Base-by-base conservation (phyloP, 306 rosid genomes). In the Cyamopsis tetragonoloba region DNA sequence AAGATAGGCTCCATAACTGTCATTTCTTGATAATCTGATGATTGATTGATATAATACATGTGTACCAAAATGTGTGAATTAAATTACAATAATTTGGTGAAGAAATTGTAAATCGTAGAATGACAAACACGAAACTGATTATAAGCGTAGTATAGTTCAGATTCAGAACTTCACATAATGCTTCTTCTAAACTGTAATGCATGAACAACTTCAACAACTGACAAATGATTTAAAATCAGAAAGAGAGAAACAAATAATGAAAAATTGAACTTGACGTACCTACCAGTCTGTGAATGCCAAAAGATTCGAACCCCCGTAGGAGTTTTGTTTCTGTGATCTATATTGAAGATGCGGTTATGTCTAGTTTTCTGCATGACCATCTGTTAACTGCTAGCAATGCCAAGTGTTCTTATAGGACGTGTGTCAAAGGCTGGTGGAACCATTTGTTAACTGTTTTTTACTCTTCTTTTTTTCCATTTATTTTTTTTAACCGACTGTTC, bases 391-490 rank as follows among this genome's bases (percentile, higher is more conserved):
- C 59, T 68, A 34, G 56, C 15, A 12, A 32, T 66, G 89, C 81
- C 91, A 85, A 2, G 87, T 83, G 80, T 79, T 59, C 13, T 3
- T 32, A 23, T 32, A 6, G 7, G 55, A 72, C 68, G 17, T 18
- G 71, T 71, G 81, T 77, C 67, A 28, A 4, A 4, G 35, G 9
- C 0, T 4, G 27, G 13, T 42, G 35, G 14, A 74, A 44, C 75
- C 91, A 80, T 66, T 58, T 72, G 70, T 70, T 35, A 20, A n/a
- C 10, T 62, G 56, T 20, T 62, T 9, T 5, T 12, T n/a, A 11
- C 26, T 22, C 27, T 24, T 31, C 48, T 0, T 2, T n/a, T n/a
- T n/a, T n/a, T n/a, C n/a, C n/a, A n/a, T n/a, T n/a, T n/a, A n/a
- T n/a, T n/a, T n/a, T n/a, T n/a, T n/a, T n/a, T n/a, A n/a, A n/a